Evolutionary conservation across 129 eudicot species (phyloP).

Genomic region (Apium graveolens): DNA sequence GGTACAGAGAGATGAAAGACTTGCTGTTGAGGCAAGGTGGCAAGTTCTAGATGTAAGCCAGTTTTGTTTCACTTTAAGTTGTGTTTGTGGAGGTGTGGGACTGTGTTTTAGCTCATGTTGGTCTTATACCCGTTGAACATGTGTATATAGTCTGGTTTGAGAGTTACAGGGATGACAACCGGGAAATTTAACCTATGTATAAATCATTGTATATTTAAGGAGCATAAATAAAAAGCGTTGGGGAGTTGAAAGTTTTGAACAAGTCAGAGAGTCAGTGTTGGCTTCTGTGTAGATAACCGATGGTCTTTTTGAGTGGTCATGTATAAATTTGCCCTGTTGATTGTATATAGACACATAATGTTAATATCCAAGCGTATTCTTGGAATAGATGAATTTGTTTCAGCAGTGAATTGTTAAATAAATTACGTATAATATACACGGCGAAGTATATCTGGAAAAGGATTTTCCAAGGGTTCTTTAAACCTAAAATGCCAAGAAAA

Average conservation of each 20-base stretch:
- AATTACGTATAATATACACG: too few species aligned
- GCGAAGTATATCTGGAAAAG: too few species aligned
- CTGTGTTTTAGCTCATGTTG: slow-evolving; percentile 4
- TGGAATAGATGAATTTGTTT: not conserved
- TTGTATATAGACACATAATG: not conserved
- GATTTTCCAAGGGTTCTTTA: too few species aligned
- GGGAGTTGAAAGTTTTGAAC: not conserved
- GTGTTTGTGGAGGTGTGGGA: not conserved
- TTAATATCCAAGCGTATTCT: not conserved
- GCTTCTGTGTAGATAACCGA: not conserved
- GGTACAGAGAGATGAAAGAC: slow-evolving; percentile 56
- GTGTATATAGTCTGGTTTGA: not conserved
- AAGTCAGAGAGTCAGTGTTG: not conserved
- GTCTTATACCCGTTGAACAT: not conserved
- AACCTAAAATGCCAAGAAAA: too few species aligned
- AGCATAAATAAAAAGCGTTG: not conserved
- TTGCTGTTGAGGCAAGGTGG: slow-evolving; percentile 44
- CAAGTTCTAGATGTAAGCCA: not conserved
- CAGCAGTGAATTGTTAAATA: not conserved
- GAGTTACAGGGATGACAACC: not conserved
- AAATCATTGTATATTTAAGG: not conserved
- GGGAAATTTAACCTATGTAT: not conserved
- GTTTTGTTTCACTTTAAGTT: not conserved
- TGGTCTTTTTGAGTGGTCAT: not conserved
- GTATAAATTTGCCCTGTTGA: slow-evolving; percentile 1